Conservation (phyloP, 768 basidiomycete genomes). For the Naganishia antarctica region DNA sequence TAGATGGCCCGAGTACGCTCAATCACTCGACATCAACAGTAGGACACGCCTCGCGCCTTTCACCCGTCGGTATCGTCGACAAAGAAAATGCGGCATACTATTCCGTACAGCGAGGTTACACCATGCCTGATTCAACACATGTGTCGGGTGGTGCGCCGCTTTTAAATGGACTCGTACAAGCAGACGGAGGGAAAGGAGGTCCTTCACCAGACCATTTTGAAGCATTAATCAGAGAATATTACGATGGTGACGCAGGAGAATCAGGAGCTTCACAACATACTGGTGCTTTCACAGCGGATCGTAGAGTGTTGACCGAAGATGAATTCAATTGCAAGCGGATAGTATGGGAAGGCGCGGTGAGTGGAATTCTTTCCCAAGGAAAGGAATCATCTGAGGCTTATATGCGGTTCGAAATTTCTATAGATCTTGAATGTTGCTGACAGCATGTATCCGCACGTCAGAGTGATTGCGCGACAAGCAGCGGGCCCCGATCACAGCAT, state of each 20-base stretch:
- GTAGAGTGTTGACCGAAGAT: background rate
- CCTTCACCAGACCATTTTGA: background rate
- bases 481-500: slow-evolving; percentile 23
- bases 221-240: background rate
- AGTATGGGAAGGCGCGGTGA: slow-evolving; percentile 37
- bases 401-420: no score
- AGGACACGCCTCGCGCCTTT: background rate
- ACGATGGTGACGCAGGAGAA: background rate
- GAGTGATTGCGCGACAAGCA: slow-evolving; percentile 26
- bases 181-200: background rate
- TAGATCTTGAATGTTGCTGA: slow-evolving; percentile 41
- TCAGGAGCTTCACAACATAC: background rate
- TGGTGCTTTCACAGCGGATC: background rate
- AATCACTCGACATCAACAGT: background rate
- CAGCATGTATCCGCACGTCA: background rate
- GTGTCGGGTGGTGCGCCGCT: background rate
- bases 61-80: background rate
- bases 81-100: background rate
- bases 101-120: background rate
- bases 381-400: no score
- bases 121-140: background rate
- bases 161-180: no score
- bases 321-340: slow-evolving; percentile 27
- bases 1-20: background rate
- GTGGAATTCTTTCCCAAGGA: background rate